Percentiles rank a stretch among this genome's conserved stretches.
phyloP scores from a whole-genome alignment of 768 basidiomycete genomes.

The Pisolithus albus region DNA sequence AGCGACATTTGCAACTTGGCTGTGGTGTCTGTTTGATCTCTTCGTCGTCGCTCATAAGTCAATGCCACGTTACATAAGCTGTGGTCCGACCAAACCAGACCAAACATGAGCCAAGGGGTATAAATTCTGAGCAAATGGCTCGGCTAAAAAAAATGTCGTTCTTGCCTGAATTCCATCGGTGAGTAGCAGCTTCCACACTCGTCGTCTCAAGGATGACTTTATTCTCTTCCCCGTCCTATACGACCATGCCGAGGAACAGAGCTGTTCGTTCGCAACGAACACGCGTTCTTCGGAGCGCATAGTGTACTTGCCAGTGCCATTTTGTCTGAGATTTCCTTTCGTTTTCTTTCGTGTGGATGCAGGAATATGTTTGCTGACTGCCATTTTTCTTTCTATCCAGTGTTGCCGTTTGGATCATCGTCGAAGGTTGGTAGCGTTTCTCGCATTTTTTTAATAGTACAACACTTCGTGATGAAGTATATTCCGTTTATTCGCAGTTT shows the following conservation, averaged over 20 bases:
- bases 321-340: constrained; percentile 54
- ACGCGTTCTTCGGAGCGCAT: constrained; percentile 50
- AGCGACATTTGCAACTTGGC: constrained; percentile 15
- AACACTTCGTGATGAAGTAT: constrained; percentile 43
- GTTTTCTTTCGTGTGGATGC: not conserved
- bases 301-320: constrained; percentile 89
- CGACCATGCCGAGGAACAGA: constrained; percentile 85
- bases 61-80: constrained; percentile 24
- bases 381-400: not conserved
- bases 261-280: constrained; percentile 74
- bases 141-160: not conserved
- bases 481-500: constrained; percentile 81
- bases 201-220: constrained; percentile 49
- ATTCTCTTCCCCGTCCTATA: constrained; percentile 91
- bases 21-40: not conserved
- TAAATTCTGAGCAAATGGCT: constrained; percentile 16
- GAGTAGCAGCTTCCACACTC: constrained; percentile 5
- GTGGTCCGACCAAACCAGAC: constrained; percentile 13
- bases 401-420: not conserved
- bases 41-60: not conserved
- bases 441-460: constrained; percentile 12
- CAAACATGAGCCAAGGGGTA: constrained; percentile 16
- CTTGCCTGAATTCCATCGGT: constrained; percentile 6
- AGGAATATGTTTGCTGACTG: constrained; percentile 9
- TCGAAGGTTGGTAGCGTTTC: constrained; percentile 18